phyloP scores from a whole-genome alignment of 2,329 filamentous ascomycete species.

The Tympanopsis confertula region DNA sequence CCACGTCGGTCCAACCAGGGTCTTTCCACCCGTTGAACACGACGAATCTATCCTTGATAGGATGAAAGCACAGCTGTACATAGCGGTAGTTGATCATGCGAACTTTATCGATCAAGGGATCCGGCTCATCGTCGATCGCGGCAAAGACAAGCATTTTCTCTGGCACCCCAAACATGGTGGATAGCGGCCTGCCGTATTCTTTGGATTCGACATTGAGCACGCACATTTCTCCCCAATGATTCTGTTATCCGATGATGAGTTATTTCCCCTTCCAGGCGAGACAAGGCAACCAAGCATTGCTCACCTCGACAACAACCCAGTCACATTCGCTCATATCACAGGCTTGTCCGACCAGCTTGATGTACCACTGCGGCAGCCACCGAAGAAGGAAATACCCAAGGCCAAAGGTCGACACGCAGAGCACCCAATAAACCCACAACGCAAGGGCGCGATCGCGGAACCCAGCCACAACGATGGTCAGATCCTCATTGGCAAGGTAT shows the following conservation, averaged over 20 bases:
- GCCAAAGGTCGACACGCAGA: constrained; percentile 66
- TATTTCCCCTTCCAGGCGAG: constrained; percentile 13
- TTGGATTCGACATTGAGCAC: constrained; percentile 55
- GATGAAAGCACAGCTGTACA: constrained; percentile 83
- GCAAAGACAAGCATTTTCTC: constrained; percentile 45
- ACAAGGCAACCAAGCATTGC: constrained; percentile 12
- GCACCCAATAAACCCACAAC: constrained; percentile 51
- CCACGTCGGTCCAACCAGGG: constrained; percentile 71
- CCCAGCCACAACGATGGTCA: constrained; percentile 86
- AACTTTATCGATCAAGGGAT: constrained; percentile 68
- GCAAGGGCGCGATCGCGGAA: constrained; percentile 70
- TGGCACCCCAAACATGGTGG: constrained; percentile 53
- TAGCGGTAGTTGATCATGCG: constrained; percentile 85
- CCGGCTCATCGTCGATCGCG: constrained; percentile 56
- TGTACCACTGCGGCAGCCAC: constrained; percentile 82
- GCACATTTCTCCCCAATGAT: constrained; percentile 88
- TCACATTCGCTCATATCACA: constrained; percentile 64
- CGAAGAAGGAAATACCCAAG: constrained; percentile 73
- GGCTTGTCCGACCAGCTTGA: constrained; percentile 60
- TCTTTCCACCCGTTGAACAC: constrained; percentile 89
- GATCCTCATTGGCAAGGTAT: constrained; percentile 83
- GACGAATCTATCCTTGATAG: constrained; percentile 76
- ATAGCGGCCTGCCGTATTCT: constrained; percentile 41
- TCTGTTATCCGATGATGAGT: constrained; percentile 39
- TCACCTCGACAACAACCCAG: constrained; percentile 83